phyloP scores from a whole-genome alignment of 768 basidiomycete genomes.

The Boletus barrowsii region DNA sequence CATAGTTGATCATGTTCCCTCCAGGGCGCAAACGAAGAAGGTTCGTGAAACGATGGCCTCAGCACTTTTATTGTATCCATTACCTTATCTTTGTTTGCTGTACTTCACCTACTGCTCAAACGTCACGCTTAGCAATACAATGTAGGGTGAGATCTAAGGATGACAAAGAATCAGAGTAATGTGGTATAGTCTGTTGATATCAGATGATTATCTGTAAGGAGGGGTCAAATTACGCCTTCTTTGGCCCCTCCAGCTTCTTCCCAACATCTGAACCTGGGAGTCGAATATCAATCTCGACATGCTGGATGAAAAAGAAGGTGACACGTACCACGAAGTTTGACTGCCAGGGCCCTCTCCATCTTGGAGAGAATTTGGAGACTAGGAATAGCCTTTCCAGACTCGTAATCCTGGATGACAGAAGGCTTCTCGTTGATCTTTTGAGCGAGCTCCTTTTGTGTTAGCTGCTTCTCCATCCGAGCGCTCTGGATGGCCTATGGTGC shows the following conservation, averaged over 20 bases:
- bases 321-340: conserved; percentile 82
- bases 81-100: neutral
- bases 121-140: conserved; percentile 19
- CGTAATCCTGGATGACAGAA: conserved; percentile 84
- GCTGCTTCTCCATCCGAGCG: conserved; percentile 70
- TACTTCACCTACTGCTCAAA: conserved; percentile 3
- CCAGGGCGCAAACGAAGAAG: conserved; percentile 37
- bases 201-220: conserved; percentile 28
- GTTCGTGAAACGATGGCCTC: conserved; percentile 12
- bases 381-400: conserved; percentile 83
- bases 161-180: conserved; percentile 11
- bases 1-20: neutral
- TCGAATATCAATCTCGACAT: conserved; percentile 1
- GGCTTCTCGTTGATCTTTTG: conserved; percentile 94
- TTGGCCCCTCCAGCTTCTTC: conserved; percentile 77
- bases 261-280: conserved; percentile 74
- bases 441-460: conserved; percentile 91
- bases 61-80: neutral
- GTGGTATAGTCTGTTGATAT: conserved; percentile 28
- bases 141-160: conserved; percentile 23
- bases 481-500: conserved; percentile 71
- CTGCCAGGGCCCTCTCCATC: conserved; percentile 79
- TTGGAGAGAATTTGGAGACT: conserved; percentile 84
- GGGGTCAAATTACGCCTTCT: conserved; percentile 58
- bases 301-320: neutral